Conservation (phyloP, 2,329 filamentous ascomycete genomes). For the Neodidymelliopsis sp. region DNA sequence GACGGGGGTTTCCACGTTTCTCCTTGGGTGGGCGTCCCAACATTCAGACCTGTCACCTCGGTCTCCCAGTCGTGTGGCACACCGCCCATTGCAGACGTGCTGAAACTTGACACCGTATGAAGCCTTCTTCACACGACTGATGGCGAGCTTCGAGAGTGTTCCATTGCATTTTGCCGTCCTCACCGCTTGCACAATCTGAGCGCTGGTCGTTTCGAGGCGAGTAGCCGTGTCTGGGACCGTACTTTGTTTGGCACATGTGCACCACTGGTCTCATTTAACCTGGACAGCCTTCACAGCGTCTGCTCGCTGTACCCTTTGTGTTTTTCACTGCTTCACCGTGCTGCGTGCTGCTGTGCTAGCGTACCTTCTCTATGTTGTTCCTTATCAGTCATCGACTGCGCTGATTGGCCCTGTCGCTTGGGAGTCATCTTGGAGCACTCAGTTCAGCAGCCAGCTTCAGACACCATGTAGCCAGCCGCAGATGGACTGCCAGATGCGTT, state of each 20-base stretch:
- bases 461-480: no score
- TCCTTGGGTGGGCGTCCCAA: conserved; percentile 23
- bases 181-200: conserved; percentile 7
- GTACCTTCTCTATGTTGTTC: neutral
- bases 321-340: no score
- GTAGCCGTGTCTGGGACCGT: no score
- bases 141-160: conserved; percentile 1
- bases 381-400: conserved; percentile 7
- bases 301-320: no score
- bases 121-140: neutral
- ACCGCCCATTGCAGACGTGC: conserved; percentile 27
- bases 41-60: conserved; percentile 21
- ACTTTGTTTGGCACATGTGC: no score
- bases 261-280: no score
- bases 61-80: conserved; percentile 19
- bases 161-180: conserved; percentile 1
- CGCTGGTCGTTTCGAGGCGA: neutral
- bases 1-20: conserved; percentile 9
- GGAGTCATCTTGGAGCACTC: neutral
- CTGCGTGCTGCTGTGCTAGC: no score
- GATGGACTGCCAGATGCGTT: conserved; percentile 11
- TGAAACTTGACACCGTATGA: conserved; percentile 3
- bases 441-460: conserved; percentile 1
- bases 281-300: no score
- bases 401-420: conserved; percentile 6